Evolutionary conservation across 768 basidiomycete genomes (phyloP), one percentile per base, ranked within the genome.

Genomic region (Rhodosporidiobolus sp.): DNA sequence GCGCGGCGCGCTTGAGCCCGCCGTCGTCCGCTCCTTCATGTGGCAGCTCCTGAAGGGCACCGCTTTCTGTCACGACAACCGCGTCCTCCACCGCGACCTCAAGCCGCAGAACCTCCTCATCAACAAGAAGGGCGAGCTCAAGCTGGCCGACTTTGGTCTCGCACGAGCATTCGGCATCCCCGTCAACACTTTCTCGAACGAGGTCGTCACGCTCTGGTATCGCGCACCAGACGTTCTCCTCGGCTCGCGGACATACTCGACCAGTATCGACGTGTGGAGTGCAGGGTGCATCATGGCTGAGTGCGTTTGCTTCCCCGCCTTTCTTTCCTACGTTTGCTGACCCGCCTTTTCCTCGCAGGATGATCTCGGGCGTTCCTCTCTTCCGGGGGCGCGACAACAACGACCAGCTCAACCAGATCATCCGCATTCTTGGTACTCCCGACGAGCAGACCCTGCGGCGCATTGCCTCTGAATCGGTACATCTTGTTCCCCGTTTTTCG

Each of bases 201-300:
- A 99, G 87, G 96, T 99, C 68, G 96, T 98, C 30, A 99, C 96
- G 38, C 82, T 98, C 22, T 99, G 96, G 96, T 99, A 99, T 81
- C 89, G 96, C 65, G 94, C 96, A 3, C 96, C 96, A 0, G 96
- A 99, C 79, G 96, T 99, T 54, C 86, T 99, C 34, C 87, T 99
- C 74, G 96, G 96, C 63, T 95, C 93, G 30, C 86, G 96, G 70
- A 98, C 95, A 28, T 99, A 99, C 81, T 94, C 90, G 83, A 98
- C 96, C 5, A 93, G 91, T 43, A 98, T 99, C 77, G 96, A 99
- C 80, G 90, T 98, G 61, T 99, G 96, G 96, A 94, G 92, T 22
- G 95, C 93, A 68, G 96, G 96, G 17, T 98, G 96, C 80, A 99
- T 99, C 79, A 96, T 99, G 80, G 95, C 96, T 28, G 96, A 99